Evolutionary conservation across 163 green algal species (phyloP), one percentile per base, ranked within the genome.

Genomic region (Scenedesmus sp.): DNA sequence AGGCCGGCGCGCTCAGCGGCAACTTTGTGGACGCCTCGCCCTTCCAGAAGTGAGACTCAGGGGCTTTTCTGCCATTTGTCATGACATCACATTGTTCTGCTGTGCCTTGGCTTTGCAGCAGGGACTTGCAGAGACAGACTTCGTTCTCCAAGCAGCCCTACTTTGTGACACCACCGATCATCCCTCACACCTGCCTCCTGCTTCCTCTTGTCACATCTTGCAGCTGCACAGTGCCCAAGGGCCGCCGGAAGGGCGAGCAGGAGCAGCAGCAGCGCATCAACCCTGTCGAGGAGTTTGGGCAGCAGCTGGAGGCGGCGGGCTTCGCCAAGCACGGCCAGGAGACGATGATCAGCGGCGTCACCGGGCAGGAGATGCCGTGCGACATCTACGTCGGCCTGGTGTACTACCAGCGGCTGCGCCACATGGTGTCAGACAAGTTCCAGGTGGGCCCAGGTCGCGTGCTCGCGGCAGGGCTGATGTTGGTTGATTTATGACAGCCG

Each of bases 361-460:
- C 95, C 35, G 97, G 97, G 0, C 93, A 97, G 91, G 94, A 97
- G 88, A 97, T 98, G 93, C 85, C 93, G 0, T 98, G 96, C 56
- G 97, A 99, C 92, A 99, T 99, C 90, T 99, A 97, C 95, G 96
- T 99, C 13, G 98, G 98, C 2, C 72, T 97, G 22, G 98, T 99
- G 51, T 99, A 99, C 94, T 99, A 99, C 93, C 97, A 99, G 94
- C 95, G 98, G 15, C 95, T 99, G 81, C 84, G 98, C 9, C 98
- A 99, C 95, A 99, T 99, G 98, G 98, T 99, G 78, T 98, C 95
- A 0, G 98, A 99, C 95, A 99, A 99, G 93, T 99, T 99, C 94
- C 97, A 99, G 96, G 97, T 98, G 83, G 20, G 88, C 42, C 18
- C 9, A 26, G 94, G 44, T 20, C 13, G 9, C 33, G 59, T 33